Conservation (phyloP, 2,329 filamentous ascomycete species). For the Claviceps paspali region DNA sequence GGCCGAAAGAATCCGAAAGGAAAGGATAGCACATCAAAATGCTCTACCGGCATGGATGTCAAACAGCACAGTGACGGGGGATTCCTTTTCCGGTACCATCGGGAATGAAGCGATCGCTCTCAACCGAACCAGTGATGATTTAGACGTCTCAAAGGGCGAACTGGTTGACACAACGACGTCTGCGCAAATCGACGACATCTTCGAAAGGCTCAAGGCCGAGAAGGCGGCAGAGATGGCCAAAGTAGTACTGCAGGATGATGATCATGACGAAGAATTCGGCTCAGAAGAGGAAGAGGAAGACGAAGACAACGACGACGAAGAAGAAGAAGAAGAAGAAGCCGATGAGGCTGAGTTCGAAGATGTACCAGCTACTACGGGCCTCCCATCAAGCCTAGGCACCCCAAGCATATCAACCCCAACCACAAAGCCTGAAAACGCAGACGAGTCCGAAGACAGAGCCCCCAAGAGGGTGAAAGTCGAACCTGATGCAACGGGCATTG, state of each 20-base stretch:
- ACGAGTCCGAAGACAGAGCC: constrained; percentile 7
- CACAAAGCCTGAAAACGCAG: constrained; percentile 21
- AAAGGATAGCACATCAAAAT: constrained; percentile 52
- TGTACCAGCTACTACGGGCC: constrained; percentile 25
- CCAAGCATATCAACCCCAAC: constrained; percentile 15
- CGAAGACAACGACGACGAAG: too few species aligned
- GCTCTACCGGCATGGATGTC: constrained; percentile 58
- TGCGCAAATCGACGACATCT: constrained; percentile 50
- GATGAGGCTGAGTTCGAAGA: constrained; percentile 36
- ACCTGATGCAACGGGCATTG: constrained; percentile 26
- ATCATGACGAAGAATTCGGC: constrained; percentile 19
- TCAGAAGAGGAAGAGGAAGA: constrained; percentile 24
- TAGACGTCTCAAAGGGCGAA: constrained; percentile 25
- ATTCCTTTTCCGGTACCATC: constrained; percentile 32
- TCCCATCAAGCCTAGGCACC: constrained; percentile 17
- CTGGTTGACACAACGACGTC: constrained; percentile 34
- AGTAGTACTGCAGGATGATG: constrained; percentile 15
- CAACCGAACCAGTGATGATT: constrained; percentile 25
- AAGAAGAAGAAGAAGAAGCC: constrained; percentile 20
- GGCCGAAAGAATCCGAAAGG: constrained; percentile 48
- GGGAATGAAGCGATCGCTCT: constrained; percentile 11
- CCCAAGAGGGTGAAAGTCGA: constrained; percentile 40
- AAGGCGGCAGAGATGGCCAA: constrained; percentile 31
- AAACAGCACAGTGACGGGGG: constrained; percentile 51
- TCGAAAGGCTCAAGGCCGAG: constrained; percentile 48